These are phyloP conservation scores for Ophiostoma triangulosporum DNA, from an alignment of 2,329 filamentous ascomycete species.

Conservation along the genomic window DNA sequence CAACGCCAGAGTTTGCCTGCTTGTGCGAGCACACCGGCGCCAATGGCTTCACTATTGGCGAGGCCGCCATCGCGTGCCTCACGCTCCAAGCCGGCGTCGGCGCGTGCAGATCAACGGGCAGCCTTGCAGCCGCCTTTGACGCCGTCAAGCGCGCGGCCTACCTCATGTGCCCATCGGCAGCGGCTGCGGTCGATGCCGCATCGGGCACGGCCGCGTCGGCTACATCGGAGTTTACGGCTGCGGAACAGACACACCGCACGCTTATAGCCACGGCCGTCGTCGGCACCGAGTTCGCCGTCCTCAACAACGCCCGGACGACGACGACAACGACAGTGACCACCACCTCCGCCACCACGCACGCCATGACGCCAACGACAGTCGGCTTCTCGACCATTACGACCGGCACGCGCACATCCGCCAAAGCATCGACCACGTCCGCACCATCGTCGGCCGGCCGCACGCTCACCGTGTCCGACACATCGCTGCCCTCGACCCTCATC, in stretches of 20 bases:
- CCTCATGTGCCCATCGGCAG: background rate
- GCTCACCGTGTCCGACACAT: background rate
- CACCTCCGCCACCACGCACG: background rate
- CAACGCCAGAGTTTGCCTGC: conserved; percentile 41
- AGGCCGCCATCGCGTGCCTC: conserved; percentile 56
- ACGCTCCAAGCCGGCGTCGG: conserved; percentile 36
- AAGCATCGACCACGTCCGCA: background rate
- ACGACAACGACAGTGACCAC: conserved; percentile 23
- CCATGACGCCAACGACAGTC: conserved; percentile 3
- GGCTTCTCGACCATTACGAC: background rate
- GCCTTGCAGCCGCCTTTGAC: conserved; percentile 13
- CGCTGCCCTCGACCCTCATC: background rate
- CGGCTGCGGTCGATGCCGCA: background rate
- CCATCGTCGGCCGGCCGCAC: background rate
- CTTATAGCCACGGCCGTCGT: conserved; percentile 43
- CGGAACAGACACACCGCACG: conserved; percentile 42
- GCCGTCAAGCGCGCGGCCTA: background rate
- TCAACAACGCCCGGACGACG: conserved; percentile 3
- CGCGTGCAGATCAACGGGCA: conserved; percentile 29
- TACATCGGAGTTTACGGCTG: conserved; percentile 5
- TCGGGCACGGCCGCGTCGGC: background rate
- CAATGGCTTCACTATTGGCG: conserved; percentile 56
- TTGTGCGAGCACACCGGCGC: conserved; percentile 47
- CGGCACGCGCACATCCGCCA: conserved; percentile 18
- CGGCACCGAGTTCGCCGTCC: conserved; percentile 17